Evolutionary conservation across 2,329 filamentous ascomycete genomes (phyloP).

Genomic region (Didymella pomorum): DNA sequence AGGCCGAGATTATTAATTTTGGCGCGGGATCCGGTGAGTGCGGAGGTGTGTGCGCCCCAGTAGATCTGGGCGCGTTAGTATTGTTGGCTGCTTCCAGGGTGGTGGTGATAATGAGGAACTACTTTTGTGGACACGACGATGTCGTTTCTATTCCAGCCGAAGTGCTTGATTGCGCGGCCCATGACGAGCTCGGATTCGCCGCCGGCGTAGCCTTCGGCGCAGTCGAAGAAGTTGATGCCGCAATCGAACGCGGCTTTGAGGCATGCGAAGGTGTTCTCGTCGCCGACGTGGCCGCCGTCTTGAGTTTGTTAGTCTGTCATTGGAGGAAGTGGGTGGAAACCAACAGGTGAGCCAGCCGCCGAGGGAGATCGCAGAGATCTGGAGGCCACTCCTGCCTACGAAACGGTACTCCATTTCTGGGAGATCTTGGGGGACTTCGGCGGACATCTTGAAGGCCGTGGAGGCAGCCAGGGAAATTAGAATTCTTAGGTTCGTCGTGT

Average conservation of each 20-base stretch:
- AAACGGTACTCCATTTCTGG: slow-evolving; percentile 74
- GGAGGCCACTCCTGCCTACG: slow-evolving; percentile 74
- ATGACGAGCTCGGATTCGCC: slow-evolving; percentile 64
- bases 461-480: neutral
- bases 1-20: slow-evolving; percentile 73
- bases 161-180: slow-evolving; percentile 65
- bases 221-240: slow-evolving; percentile 69
- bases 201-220: slow-evolving; percentile 62
- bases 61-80: slow-evolving; percentile 60
- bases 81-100: neutral
- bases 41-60: slow-evolving; percentile 66
- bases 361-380: slow-evolving; percentile 76
- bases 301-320: neutral
- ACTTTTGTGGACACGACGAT: slow-evolving; percentile 67
- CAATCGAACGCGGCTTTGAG: slow-evolving; percentile 64
- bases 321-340: neutral
- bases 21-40: slow-evolving; percentile 56
- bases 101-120: slow-evolving; percentile 1
- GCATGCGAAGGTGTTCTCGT: slow-evolving; percentile 65
- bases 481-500: neutral
- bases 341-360: slow-evolving; percentile 67
- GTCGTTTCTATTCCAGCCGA: slow-evolving; percentile 65
- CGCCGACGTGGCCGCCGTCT: slow-evolving; percentile 73
- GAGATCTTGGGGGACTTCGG: slow-evolving; percentile 33
- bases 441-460: slow-evolving; percentile 12